Evolutionary conservation across 352 stramenopile genomes (phyloP), one percentile per base, ranked within the genome.

Genomic region (Pythium chondricola): DNA sequence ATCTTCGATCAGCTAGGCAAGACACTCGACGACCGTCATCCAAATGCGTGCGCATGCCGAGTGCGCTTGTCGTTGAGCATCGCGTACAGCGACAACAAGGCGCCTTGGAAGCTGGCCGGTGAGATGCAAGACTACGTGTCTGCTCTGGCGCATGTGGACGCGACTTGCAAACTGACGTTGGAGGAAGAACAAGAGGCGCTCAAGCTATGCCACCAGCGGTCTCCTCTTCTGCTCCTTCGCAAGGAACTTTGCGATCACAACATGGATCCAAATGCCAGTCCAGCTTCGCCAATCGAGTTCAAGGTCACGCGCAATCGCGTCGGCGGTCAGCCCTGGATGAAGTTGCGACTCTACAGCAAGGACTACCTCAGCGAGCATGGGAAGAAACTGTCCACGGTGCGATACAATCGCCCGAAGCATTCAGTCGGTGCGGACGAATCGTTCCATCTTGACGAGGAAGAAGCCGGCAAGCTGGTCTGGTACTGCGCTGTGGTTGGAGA

Each of bases 1-100:
- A 96, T 98, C 48, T 98, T 98, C 48, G 93, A 98, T 37, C 93
- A 98, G 55, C 59, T 99, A 17, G 74, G 82, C 30, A 97, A 97
- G 51, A 85, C 96, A 9, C 76, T 97, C 4, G 95, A 98, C 55
- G 95, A 98, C 48, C 88, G 88, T 21, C 88, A 97, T 50, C 95
- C 95, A 16, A 91, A 98, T 77, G 93, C 95, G 3, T 95, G 96
- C 65, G 95, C 96, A 8, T 98, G 93, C 58, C 84, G 96, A 44
- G 83, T 99, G 42, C 88, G 65, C 46, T 78, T 84, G 60, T 95
- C 58, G 37, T 88, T 82, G 47, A 88, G 63, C 42, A 97, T 80
- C 62, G 71, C 60, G 71, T 98, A 97, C 58, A 93, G 80, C 43
- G 70, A 88, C 25, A 93, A 92, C 49, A 97, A 96, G 51, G 95